phyloP scores from a whole-genome alignment of 148 eudicot species.

The Persicaria maculosa region DNA sequence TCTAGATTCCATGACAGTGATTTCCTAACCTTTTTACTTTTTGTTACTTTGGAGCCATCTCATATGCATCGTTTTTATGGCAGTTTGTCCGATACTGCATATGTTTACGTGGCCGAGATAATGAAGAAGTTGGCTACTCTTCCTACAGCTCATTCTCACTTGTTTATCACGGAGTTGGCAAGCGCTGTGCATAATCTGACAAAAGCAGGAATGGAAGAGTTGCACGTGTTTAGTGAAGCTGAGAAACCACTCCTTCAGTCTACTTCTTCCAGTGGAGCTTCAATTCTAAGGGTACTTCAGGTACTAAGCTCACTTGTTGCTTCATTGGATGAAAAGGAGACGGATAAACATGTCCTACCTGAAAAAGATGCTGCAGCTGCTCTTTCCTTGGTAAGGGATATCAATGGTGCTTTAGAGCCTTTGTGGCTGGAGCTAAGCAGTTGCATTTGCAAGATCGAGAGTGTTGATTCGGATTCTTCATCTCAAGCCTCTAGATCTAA shows the following conservation, averaged over 20 bases:
- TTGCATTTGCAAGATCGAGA: conserved; percentile 81
- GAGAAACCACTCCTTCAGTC: conserved; percentile 74
- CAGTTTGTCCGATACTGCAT: conserved; percentile 92
- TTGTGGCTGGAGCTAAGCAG: conserved; percentile 92
- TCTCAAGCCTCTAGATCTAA: conserved; percentile 34
- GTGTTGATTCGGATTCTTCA: conserved; percentile 47
- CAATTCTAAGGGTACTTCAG: conserved; percentile 83
- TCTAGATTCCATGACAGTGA: not conserved
- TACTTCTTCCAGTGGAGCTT: conserved; percentile 79
- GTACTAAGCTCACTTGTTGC: conserved; percentile 81
- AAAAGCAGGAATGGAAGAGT: conserved; percentile 68
- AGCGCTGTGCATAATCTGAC: conserved; percentile 60
- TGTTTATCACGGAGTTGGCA: conserved; percentile 81
- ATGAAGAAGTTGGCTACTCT: conserved; percentile 72
- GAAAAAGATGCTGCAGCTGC: conserved; percentile 38
- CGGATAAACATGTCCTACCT: conserved; percentile 24
- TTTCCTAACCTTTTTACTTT: not conserved
- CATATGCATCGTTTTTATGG: conserved; percentile 6
- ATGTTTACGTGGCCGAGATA: conserved; percentile 75
- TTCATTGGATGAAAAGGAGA: conserved; percentile 48
- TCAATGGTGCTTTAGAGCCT: conserved; percentile 69
- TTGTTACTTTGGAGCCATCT: not conserved
- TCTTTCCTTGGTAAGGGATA: conserved; percentile 51
- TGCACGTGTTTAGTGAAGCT: conserved; percentile 61
- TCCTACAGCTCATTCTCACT: conserved; percentile 61